Percentiles rank a stretch among this genome's conserved stretches.
Conservation (phyloP, 2,329 filamentous ascomycete species). For the Trichoderma sp. region DNA sequence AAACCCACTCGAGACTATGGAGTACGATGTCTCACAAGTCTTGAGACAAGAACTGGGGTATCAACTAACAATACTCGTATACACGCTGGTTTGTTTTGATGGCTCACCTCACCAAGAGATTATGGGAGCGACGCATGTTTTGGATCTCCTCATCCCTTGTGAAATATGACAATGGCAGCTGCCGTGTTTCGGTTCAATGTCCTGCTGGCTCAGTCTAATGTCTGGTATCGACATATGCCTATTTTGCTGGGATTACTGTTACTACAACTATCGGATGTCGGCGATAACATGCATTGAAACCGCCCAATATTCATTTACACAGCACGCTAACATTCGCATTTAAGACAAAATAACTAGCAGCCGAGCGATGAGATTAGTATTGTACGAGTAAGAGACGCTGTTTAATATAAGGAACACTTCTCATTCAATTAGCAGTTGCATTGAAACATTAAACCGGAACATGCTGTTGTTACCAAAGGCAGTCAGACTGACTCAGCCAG, state of each 20-base stretch:
- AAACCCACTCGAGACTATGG: neutral
- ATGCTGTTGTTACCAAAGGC: neutral
- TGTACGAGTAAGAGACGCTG: neutral
- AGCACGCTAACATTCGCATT: neutral
- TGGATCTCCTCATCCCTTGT: neutral
- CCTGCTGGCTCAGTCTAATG: neutral
- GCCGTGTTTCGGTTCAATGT: neutral
- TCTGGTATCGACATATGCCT: neutral
- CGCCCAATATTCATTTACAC: neutral
- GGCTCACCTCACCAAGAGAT: neutral
- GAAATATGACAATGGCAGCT: neutral
- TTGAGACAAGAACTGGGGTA: neutral
- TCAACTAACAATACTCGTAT: neutral
- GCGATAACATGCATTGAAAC: neutral
- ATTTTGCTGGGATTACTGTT: neutral
- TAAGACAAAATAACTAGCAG: neutral
- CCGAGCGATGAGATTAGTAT: neutral
- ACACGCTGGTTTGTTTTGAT: neutral
- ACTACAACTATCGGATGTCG: neutral
- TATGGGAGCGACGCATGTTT: neutral
- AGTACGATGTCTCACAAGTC: neutral
- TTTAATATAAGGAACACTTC: neutral
- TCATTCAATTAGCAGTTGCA: neutral
- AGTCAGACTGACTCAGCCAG: neutral
- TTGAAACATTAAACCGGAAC: neutral